Base-by-base conservation (phyloP, 1,139 yeast genomes). In the Geotrichum restrictum region DNA sequence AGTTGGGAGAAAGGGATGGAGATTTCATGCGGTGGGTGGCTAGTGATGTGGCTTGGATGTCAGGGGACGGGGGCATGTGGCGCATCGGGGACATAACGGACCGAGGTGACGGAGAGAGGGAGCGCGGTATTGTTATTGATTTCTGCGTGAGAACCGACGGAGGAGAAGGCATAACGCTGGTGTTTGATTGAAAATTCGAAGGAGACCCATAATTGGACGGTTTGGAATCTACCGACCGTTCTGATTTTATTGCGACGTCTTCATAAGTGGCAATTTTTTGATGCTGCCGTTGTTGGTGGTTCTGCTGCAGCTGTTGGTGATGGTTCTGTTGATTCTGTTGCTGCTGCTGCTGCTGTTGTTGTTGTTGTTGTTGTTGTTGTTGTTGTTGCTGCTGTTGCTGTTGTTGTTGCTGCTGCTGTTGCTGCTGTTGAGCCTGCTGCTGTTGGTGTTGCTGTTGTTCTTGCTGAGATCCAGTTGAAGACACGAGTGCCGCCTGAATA, bases 1-100 rank as follows among this genome's bases (percentile, higher is more conserved):
- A 49, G 40, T 49, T 49, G 16, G 53, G 44, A 21, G 49, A 44
- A 18, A 49, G 38, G 8, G 53, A 49, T 5, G 53, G 53, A 7
- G 53, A 49, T 32, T 49, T 49, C 13, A 38, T 16, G 31, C 42
- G 42, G 33, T 14, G 11, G 33, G 21, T 7, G 31, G 46, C 27
- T 10, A 29, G 24, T 32, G 22, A 14, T 14, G 37, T 34, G 37
- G 37, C 37, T 34, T 34, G 37, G 14, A n/a, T 16, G 2, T n/a
- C 14, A n/a, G 31, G 34, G 24, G 38, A 34, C 14, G 18, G 31
- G 19, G 24, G 38, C 18, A 8, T 29, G 27, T 29, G 24, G 46
- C 19, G 27, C 10, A 16, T n/a, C 3, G 45, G 34, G 6, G 45
- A 41, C n/a, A 41, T 32, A 13, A 40, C 21, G 5, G 44, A 19